A percentile compares a stretch with the other conserved stretches of the same genome.
Conservation (phyloP, 306 rosid species). For the Prunus persica region Prunus_persica_NCBIv2 NC_034009.1:6226501-6227000, state of each 20-base stretch:
- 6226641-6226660: not conserved
- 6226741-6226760: not conserved
- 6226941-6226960: not conserved
- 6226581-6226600: slow-evolving; percentile 28
- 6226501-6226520: too few relatives aligned
- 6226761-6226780: not conserved
- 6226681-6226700: not conserved
- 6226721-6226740: not conserved
- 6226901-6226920: not conserved
- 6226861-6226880: slow-evolving; percentile 77
- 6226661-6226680: not conserved
- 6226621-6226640: not conserved
- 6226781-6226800: not conserved
- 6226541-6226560: slow-evolving; percentile 15
- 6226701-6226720: not conserved
- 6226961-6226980: not conserved
- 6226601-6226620: slow-evolving; percentile 30
- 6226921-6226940: not conserved
- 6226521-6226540: slow-evolving; percentile 6
- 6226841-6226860: slow-evolving; percentile 66
- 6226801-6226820: slow-evolving; percentile 51
- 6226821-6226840: slow-evolving; percentile 62
- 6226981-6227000: not conserved
- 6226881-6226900: slow-evolving; percentile 40
- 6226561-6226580: slow-evolving; percentile 25